Evolutionary conservation across 1,284 basidiomycete genomes (phyloP), one percentile per base, ranked within the genome.

Genomic region (Cutaneotrichosporon cyanovorans): DNA sequence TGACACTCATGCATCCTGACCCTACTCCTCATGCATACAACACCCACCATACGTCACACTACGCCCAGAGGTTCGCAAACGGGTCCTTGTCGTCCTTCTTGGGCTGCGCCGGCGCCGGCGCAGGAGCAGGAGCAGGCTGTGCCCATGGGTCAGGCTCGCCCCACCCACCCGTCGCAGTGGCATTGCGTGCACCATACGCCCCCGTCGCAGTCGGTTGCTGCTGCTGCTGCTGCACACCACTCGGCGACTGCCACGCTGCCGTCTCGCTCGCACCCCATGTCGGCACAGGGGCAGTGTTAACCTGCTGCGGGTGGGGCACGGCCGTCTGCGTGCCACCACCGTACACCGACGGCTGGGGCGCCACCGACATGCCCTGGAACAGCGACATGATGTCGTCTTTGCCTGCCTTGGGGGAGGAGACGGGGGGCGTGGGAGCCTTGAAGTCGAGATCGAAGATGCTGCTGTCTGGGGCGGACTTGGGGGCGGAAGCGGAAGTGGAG

Each of bases 361-460:
- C 19, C 2, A 25, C 28, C 23, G 16, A 19, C 6, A 57, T 16
- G 16, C 61, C 42, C 1, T 65, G 52, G 58, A 72, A 73, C 19
- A 73, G 60, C 10, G 65, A 68, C 66, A 73, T 68, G 57, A 73
- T 73, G 53, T 72, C 70, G n/a, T 62, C 58, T 56, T 68, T 69
- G 38, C 12, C n/a, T 57, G 32, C 32, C 52, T 38, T 34, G 12
- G 41, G 44, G 45, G 45, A 42, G 35, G 16, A 59, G 38, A 59
- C 51, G 4, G 58, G 45, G 19, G 56, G 55, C 3, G 57, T 40
- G 0, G 70, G 72, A 9, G 70, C 56, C 40, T 63, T 59, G 61
- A 73, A 73, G 53, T 73, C 72, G 34, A 73, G 66, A 48, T 73
- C 72, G 47, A 73, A 73, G 45, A 73, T 61, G 45, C 61, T 63